These are phyloP conservation scores for Lagenaria siceraria DNA, from an alignment of 306 rosid genomes.

Conservation along the genomic window DNA sequence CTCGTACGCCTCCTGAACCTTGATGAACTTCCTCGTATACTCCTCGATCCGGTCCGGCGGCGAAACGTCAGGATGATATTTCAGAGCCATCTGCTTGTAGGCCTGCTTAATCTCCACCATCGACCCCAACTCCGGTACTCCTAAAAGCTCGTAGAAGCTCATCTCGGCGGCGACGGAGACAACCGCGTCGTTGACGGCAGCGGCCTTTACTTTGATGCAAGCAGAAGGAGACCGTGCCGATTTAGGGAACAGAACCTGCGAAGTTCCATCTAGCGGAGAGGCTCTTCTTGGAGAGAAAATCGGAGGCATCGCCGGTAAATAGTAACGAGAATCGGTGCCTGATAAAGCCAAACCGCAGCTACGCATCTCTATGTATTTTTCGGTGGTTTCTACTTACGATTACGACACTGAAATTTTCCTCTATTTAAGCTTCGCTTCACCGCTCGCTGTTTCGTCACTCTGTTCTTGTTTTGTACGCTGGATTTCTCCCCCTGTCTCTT, in stretches of 20 bases:
- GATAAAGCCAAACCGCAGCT: conserved; percentile 26
- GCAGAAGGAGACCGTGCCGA: conserved; percentile 14
- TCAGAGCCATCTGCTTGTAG: conserved; percentile 67
- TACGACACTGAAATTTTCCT: too few relatives aligned
- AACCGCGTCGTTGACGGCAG: conserved; percentile 22
- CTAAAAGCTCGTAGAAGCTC: conserved; percentile 67
- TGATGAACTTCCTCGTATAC: conserved; percentile 60
- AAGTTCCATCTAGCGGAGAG: neutral
- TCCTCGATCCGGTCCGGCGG: conserved; percentile 81
- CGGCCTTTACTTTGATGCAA: conserved; percentile 20
- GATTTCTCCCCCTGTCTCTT: too few relatives aligned
- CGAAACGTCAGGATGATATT: conserved; percentile 90
- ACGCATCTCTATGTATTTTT: conserved; percentile 19
- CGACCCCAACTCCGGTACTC: conserved; percentile 58
- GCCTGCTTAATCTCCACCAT: conserved; percentile 62
- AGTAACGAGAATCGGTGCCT: conserved; percentile 42
- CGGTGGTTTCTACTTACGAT: too few relatives aligned
- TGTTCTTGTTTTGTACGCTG: too few relatives aligned
- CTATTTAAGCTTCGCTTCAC: too few relatives aligned
- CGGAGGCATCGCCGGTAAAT: conserved; percentile 11
- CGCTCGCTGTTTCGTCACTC: too few relatives aligned
- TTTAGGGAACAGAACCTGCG: neutral
- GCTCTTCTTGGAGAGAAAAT: conserved; percentile 7
- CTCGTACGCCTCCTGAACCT: conserved; percentile 83
- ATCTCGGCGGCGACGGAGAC: conserved; percentile 9